Conservation (phyloP, 139 green algal genomes). For the Zygnema circumcarinatum region DNA sequence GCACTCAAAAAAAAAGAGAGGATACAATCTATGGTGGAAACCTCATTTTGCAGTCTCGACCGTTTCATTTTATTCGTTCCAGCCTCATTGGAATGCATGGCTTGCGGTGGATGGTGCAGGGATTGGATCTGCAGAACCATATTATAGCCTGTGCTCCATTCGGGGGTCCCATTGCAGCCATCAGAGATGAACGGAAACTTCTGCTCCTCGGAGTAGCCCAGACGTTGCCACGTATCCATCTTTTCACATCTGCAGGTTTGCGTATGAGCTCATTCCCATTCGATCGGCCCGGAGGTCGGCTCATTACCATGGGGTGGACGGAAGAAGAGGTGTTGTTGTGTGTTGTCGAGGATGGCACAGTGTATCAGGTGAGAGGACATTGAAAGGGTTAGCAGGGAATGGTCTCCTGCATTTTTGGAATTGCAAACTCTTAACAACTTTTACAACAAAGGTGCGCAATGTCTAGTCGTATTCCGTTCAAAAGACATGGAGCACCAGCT, state of each 20-base stretch:
- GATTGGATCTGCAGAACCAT: slow-evolving; percentile 27
- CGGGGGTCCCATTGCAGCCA: slow-evolving; percentile 82
- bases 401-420: background rate
- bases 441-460: too few species aligned
- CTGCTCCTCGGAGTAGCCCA: slow-evolving; percentile 67
- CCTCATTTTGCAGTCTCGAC: too few species aligned
- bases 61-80: too few species aligned
- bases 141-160: slow-evolving; percentile 68
- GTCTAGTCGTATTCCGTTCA: too few species aligned
- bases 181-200: slow-evolving; percentile 82
- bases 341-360: slow-evolving; percentile 72
- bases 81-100: too few species aligned
- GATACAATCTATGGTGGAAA: too few species aligned
- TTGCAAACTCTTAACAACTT: too few species aligned
- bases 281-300: slow-evolving; percentile 67
- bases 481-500: too few species aligned
- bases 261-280: slow-evolving; percentile 72
- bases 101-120: too few species aligned
- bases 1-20: too few species aligned
- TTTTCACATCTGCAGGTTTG: slow-evolving; percentile 68
- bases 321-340: slow-evolving; percentile 72
- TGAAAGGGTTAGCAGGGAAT: background rate
- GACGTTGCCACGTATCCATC: slow-evolving; percentile 68
- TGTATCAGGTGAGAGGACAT: slow-evolving; percentile 50
- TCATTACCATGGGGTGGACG: slow-evolving; percentile 81